Base-by-base conservation (phyloP, 768 basidiomycete species). In the Trametes maxima region DNA sequence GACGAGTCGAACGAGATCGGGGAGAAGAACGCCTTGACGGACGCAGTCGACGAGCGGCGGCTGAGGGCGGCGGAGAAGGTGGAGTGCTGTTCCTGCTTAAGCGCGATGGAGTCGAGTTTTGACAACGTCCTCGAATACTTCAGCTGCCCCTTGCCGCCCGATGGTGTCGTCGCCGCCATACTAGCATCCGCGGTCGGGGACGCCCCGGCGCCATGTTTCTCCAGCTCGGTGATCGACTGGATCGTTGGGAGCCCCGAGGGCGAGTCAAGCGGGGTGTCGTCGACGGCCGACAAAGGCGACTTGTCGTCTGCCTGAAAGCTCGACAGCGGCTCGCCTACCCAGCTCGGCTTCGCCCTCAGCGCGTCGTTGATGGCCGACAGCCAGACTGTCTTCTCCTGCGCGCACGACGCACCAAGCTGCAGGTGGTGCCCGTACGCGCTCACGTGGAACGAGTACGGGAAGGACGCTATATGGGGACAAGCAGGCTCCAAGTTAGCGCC, bases 301-400 rank as follows among this genome's bases (percentile, higher is more conserved):
- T 57, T 59, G 12, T 58, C 50, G 62, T 83, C 78, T 36, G 77
- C 72, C 49, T 79, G 81, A 51, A 89, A 77, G 70, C 86, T 93
- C 11, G 88, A 80, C 7, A 80, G 79, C 14, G 89, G 87, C 64
- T 88, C 88, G 40, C 82, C 80, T 37, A 67, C 74, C 85, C 88
- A 89, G 4, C 73, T 62, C 3, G 80, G 69, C 28, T 62, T 68
- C 5, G 76, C 67, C 50, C 81, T 77, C 7, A 73, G 72, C 14
- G 88, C 80, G 45, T 83, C 79, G 57, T 76, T 79, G 50, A 97
- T 84, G 5, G 86, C 85, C 35, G 78, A 75, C 56, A 95, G 76
- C 96, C 96, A 98, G n/a, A 90, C 78, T 25, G 85, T 83, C 76
- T 94, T 95, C 75, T 98, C 96, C 37, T 79, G 81, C 68, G 77